Conservation (phyloP, 352 stramenopile species). For the Saprolegnia diclina region DNA sequence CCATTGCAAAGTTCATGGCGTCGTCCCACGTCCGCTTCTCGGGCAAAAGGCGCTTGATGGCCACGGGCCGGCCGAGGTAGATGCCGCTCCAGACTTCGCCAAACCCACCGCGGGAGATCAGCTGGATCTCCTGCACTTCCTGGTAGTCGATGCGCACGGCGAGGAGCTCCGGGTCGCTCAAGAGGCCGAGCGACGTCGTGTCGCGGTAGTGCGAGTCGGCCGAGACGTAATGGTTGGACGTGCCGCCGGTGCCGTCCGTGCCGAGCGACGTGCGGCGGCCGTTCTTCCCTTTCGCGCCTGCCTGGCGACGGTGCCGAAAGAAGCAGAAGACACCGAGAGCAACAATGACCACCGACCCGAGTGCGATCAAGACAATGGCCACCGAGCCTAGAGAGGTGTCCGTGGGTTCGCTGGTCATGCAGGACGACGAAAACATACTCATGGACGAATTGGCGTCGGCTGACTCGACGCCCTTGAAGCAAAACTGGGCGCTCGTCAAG, state of each 20-base stretch:
- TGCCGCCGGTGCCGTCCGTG: slow-evolving; percentile 29
- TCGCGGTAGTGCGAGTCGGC: slow-evolving; percentile 33
- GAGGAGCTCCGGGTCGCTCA: slow-evolving; percentile 57
- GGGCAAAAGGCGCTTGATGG: slow-evolving; percentile 50
- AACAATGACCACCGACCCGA: slow-evolving; percentile 36
- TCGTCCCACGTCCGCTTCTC: slow-evolving; percentile 58
- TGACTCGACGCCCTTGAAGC: slow-evolving; percentile 14
- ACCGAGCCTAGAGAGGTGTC: slow-evolving; percentile 26
- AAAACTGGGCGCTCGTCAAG: slow-evolving; percentile 10
- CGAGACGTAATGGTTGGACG: slow-evolving; percentile 31
- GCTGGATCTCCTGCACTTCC: slow-evolving; percentile 49
- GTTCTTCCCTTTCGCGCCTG: background rate
- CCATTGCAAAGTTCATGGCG: slow-evolving; percentile 46
- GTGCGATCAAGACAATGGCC: slow-evolving; percentile 41
- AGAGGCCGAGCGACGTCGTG: slow-evolving; percentile 49
- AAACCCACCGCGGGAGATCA: slow-evolving; percentile 58
- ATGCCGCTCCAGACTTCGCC: slow-evolving; percentile 64
- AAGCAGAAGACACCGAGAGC: slow-evolving; percentile 38
- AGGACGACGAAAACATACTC: slow-evolving; percentile 27
- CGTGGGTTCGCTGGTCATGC: slow-evolving; percentile 24
- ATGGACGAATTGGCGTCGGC: background rate
- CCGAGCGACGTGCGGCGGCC: background rate
- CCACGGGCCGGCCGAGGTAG: slow-evolving; percentile 61
- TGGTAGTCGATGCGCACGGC: slow-evolving; percentile 51
- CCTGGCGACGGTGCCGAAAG: slow-evolving; percentile 31